These are phyloP conservation scores for Saksenaea oblongispora DNA, from an alignment of 371 early-diverging fungal species.

Conservation along the genomic window DNA sequence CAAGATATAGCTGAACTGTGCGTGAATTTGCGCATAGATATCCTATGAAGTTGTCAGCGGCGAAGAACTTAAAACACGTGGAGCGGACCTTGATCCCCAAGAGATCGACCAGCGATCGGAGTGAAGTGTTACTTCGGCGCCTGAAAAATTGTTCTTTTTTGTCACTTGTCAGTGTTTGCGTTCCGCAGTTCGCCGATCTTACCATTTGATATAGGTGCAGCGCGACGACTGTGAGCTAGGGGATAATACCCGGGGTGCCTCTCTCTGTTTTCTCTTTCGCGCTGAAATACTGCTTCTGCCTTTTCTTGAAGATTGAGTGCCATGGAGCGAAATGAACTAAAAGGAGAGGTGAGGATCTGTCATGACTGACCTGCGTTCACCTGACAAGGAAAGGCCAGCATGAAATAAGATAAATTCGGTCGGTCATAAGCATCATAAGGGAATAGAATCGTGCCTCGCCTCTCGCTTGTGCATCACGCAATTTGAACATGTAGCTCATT, in stretches of 20 bases:
- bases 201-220: constrained; percentile 56
- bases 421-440: constrained; percentile 70
- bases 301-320: constrained; percentile 59
- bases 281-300: constrained; percentile 56
- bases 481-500: constrained; percentile 73
- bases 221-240: constrained; percentile 43
- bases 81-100: constrained; percentile 45
- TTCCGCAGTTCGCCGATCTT: constrained; percentile 9
- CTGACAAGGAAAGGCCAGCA: constrained; percentile 72
- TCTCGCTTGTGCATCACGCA: constrained; percentile 70
- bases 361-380: constrained; percentile 24
- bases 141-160: constrained; percentile 52
- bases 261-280: constrained; percentile 34
- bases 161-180: not conserved
- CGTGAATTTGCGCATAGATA: constrained; percentile 54
- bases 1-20: constrained; percentile 55
- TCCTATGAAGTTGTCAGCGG: constrained; percentile 26
- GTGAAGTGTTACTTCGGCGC: constrained; percentile 49
- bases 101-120: constrained; percentile 54
- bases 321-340: constrained; percentile 58
- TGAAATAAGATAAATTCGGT: constrained; percentile 67
- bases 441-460: constrained; percentile 69
- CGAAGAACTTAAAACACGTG: not conserved
- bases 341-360: not conserved
- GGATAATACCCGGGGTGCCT: constrained; percentile 42